These are phyloP conservation scores for Rhizophora apiculata DNA, from an alignment of 345 rosid genomes.

Conservation along the genomic window DNA sequence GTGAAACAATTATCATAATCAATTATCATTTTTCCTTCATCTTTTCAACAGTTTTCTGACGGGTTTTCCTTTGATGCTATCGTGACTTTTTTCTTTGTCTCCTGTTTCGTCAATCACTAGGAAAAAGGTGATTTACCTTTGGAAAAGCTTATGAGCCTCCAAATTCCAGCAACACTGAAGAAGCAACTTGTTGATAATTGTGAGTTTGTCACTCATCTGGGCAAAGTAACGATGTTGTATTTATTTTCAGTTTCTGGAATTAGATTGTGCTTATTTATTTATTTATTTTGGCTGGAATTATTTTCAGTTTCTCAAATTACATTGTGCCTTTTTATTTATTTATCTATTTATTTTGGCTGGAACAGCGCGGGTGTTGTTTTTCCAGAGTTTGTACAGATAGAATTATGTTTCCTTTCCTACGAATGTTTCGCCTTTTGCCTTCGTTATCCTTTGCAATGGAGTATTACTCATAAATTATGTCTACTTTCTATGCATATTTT, in stretches of 20 bases:
- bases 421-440: background rate
- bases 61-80: background rate
- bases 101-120: constrained; percentile 33
- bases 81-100: constrained; percentile 1
- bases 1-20: background rate
- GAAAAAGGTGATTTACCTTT: constrained; percentile 41
- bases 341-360: no score
- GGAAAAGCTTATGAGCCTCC: constrained; percentile 52
- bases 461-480: no score
- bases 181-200: constrained; percentile 78
- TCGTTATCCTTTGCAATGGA: no score
- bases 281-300: background rate
- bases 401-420: background rate
- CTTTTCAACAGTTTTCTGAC: background rate
- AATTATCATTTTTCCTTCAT: background rate
- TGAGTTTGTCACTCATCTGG: constrained; percentile 69
- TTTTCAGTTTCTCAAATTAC: no score
- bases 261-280: no score
- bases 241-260: background rate
- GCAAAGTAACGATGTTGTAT: constrained; percentile 48
- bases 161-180: constrained; percentile 64
- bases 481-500: no score
- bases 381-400: background rate
- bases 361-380: background rate
- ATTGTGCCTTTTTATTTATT: background rate